Evolutionary conservation across 169 alveolate species (phyloP), one percentile per base, ranked within the genome.

Genomic region (Plasmodium berghei): DNA sequence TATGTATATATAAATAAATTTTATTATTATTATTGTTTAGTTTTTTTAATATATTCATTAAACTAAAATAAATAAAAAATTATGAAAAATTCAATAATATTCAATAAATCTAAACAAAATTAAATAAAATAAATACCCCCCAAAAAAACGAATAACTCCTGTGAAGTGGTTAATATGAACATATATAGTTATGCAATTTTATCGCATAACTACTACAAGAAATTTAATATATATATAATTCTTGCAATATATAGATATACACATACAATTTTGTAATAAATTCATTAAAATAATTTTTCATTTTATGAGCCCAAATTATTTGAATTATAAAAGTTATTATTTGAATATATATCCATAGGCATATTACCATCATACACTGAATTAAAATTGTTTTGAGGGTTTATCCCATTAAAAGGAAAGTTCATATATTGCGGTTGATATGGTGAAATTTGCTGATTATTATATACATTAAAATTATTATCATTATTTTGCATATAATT

Each of bases 311-410:
- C 48, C 26, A 40, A 46, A 48, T 83, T 83, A 49, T 67, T 67
- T 46, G 72, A 61, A 83, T 16, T 67, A 64, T 66, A 67, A 61
- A 83, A 83, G 52, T 46, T 66, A 9, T 63, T 72, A 40, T 83
- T 67, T 9, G 59, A 83, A 40, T 54, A 83, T 16, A 67, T 24
- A 18, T 83, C 90, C 90, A 83, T 83, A 34, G 85, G 85, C 45
- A 42, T 12, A 18, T 59, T 62, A 26, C 64, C 74, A 16, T 71
- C 61, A 61, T 66, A 67, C 72, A 83, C 16, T 67, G 66, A 34
- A 34, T 83, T 83, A 26, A 67, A 55, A 83, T 72, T 62, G 34
- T 83, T 83, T 62, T 67, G 85, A 18, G 74, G 59, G 20, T 52
- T 52, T 16, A 54, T 49, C 55, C 55, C 86, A 72, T 72, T 72